Percentiles rank a stretch among this genome's conserved stretches.
Conservation (phyloP, 208 protist species). For the Crithidia brevicula region DNA sequence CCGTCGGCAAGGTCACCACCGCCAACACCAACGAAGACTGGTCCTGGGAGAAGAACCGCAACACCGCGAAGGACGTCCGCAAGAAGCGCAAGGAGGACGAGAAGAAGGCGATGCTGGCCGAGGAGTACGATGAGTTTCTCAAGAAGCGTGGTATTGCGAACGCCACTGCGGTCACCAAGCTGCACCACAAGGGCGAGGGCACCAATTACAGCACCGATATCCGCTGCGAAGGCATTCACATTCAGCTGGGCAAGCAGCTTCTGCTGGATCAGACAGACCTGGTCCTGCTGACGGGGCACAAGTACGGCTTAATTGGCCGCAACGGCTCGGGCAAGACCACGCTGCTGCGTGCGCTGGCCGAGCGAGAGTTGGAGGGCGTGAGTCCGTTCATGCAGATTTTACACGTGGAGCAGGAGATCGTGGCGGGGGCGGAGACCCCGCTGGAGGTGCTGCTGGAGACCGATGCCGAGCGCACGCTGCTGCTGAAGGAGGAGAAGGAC, state of each 20-base stretch:
- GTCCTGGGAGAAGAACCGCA: conserved; percentile 90
- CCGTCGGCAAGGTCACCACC: conserved; percentile 74
- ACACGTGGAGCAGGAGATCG: conserved; percentile 98
- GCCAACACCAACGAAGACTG: conserved; percentile 92
- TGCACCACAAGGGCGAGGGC: conserved; percentile 86
- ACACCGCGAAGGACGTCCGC: conserved; percentile 86
- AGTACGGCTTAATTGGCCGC: conserved; percentile 97
- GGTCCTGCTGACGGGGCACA: conserved; percentile 84
- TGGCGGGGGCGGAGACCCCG: conserved; percentile 78
- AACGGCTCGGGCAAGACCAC: conserved; percentile 96
- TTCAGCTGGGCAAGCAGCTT: conserved; percentile 89
- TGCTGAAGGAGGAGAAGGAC: conserved; percentile 93
- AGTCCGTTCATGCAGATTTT: conserved; percentile 97
- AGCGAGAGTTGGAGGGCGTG: conserved; percentile 93
- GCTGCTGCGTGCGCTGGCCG: conserved; percentile 94
- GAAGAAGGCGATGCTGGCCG: conserved; percentile 86
- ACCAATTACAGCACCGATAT: conserved; percentile 85
- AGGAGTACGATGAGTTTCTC: conserved; percentile 92
- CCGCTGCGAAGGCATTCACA: conserved; percentile 87
- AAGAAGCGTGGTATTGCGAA: conserved; percentile 83
- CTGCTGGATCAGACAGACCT: conserved; percentile 86
- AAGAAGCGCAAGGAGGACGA: conserved; percentile 91
- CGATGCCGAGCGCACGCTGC: conserved; percentile 91
- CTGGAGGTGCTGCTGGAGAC: conserved; percentile 90
- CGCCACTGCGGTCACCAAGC: conserved; percentile 76